Evolutionary conservation across 2,329 filamentous ascomycete genomes (phyloP), one percentile per base, ranked within the genome.

Genomic region (Scortechinia acanthostroma): DNA sequence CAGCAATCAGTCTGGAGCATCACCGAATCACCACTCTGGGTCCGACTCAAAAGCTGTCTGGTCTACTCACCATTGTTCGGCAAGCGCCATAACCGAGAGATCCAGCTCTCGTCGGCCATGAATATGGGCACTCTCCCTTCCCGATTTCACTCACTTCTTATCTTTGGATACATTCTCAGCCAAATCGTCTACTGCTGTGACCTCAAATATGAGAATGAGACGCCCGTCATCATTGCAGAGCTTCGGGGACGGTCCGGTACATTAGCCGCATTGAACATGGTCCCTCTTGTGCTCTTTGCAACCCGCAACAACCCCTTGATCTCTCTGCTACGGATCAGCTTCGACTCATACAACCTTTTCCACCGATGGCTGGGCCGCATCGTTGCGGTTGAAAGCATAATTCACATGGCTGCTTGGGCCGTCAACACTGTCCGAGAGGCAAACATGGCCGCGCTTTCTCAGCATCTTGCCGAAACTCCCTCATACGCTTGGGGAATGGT

Each of bases 41-140:
- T n/a, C n/a, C n/a, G n/a, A n/a, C n/a, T n/a, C n/a, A n/a, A n/a
- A n/a, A n/a, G n/a, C n/a, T n/a, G n/a, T n/a, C n/a, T n/a, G n/a
- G n/a, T n/a, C n/a, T n/a, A n/a, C n/a, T n/a, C n/a, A n/a, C n/a
- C n/a, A n/a, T n/a, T n/a, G n/a, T n/a, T n/a, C n/a, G n/a, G 73
- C 46, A 87, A 87, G 58, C 75, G 88, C 55, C 88, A 93, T 64
- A 93, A 93, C 55, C 70, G 77, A 21, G 83, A 87, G 56, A 74
- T 88, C 51, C 80, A 84, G 56, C 63, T 90, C 14, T 83, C 80
- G 17, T 71, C 70, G 16, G 83, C 82, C 4, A 64, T 88, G 57
- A 82, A 82, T 52, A 78, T 88, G 45, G 86, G 88, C 50, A 91
- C 88, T 0, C 66, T 94, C 16, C 88, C 88, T 0, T 86, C 86